Evolutionary conservation across 148 eudicot genomes (phyloP).

Genomic region (Camellia japonica): DNA sequence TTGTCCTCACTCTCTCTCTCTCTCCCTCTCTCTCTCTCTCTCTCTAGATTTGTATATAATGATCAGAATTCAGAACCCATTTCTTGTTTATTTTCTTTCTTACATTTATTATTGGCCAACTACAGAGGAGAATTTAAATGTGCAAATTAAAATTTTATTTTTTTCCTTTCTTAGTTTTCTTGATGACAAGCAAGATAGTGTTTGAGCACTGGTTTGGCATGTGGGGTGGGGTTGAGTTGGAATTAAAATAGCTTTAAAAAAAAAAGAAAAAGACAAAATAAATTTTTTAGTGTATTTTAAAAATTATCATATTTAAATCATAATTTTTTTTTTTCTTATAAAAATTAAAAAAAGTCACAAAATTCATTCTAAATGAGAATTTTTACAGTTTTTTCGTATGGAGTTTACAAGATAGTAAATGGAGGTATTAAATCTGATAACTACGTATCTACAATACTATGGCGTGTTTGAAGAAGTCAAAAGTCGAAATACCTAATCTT

Average conservation of each 20-base stretch:
- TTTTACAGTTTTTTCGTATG: background rate
- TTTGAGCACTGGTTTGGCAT: too few species aligned
- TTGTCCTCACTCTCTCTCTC: background rate
- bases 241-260: too few species aligned
- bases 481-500: too few species aligned
- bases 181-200: background rate
- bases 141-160: too few species aligned
- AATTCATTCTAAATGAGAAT: too few species aligned
- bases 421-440: too few species aligned
- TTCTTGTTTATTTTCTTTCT: background rate
- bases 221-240: background rate
- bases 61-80: too few species aligned
- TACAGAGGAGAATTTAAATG: background rate
- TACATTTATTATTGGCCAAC: background rate
- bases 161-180: background rate
- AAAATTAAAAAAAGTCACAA: background rate
- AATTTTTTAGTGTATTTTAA: background rate
- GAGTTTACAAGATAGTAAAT: too few species aligned
- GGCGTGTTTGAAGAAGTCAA: background rate
- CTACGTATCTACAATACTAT: background rate
- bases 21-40: background rate
- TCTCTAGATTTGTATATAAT: background rate
- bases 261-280: too few species aligned
- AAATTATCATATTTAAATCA: background rate
- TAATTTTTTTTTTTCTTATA: too few species aligned